Evolutionary conservation across 805 yeast genomes (phyloP), one percentile per base, ranked within the genome.

Genomic region (Metschnikowia reukaufii): DNA sequence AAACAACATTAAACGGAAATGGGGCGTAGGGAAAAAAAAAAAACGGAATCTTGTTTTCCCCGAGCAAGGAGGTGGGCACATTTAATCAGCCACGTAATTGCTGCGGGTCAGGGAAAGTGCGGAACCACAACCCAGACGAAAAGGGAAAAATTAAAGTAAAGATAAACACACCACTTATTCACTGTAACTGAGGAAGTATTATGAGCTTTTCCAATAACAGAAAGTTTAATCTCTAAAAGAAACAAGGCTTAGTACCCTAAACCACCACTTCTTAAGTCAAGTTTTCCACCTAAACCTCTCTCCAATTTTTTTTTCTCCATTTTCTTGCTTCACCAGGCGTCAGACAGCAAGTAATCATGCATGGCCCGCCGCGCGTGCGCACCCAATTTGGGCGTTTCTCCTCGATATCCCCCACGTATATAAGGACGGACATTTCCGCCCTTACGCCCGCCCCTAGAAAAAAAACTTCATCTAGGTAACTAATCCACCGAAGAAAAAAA

Each of bases 331-430:
- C 20, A 30, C 42, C 47, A 44, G 34, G 47, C 47, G 31, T 34
- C 35, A 15, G 43, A 44, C 21, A 45, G 48, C 48, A 45, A 45
- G 42, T 17, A 29, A 45, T 18, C 43, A 31, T 45, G 48, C 48
- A 45, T 39, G 30, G 48, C 41, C 44, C 44, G 48, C 44, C 48
- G 48, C 48, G 48, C 48, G 48, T 40, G 43, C 48, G 16, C 29
- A 20, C 40, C 40, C 38, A 37, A 38, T 17, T 32, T 37, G 42
- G 47, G 47, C 47, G 42, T 32, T 25, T 36, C 35, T 44, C 39
- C 44, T 38, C 39, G 29, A 23, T 18, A 38, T 36, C 35, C 33
- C 40, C 32, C 48, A 19, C 44, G 13, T 45, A 45, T 45, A 45
- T 45, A 45, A 45, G 38, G 44, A 20, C 29, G 4, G 27, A 18